Evolutionary conservation across 495 filamentous ascomycete genomes (phyloP), one percentile per base, ranked within the genome.

Genomic region (Aspergillus sclerotiicarbonarius): DNA sequence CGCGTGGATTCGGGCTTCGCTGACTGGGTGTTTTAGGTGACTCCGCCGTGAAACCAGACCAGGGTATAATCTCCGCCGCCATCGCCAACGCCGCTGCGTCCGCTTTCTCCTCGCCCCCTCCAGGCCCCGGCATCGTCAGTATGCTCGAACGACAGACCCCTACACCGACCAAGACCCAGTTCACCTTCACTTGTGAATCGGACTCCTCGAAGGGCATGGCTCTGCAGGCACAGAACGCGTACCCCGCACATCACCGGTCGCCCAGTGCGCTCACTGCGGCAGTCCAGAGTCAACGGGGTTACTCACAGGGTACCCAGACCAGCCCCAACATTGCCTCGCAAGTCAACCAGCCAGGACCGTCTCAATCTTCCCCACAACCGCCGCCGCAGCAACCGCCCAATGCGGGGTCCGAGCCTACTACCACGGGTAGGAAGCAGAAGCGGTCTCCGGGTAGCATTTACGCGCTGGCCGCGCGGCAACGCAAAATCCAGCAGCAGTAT

Each of bases 181-280:
- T 97, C 64, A 96, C 92, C 15, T 97, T 97, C 69, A 94, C 88
- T 2, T 93, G 90, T 70, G 88, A 90, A 48, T 87, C 89, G 1
- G 87, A 90, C 62, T 84, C 86, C 18, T 80, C 82, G 2, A 87
- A 83, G 56, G 82, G 82, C 39, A 83, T 88, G 76, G 76, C 75
- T 4, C 69, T 82, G 71, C 77, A 81, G 32, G 61, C 72, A 39
- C 75, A 76, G 29, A 71, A 66, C 53, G 54, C 74, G 15, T 67
- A 67, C 52, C 56, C 75, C 15, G 56, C 63, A 3, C 64, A 66
- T 9, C 65, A 73, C 49, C 76, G 69, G 15, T 70, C 71, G 8
- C 70, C 73, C 13, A 68, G 65, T n/a, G 68, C 70, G 2, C 65
- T 71, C 16, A 58, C 66, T 8, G 53, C 63, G 13, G 54, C 66